These are phyloP conservation scores for Amylostereum chailletii DNA, from an alignment of 1,284 basidiomycete genomes.

Conservation along the genomic window DNA sequence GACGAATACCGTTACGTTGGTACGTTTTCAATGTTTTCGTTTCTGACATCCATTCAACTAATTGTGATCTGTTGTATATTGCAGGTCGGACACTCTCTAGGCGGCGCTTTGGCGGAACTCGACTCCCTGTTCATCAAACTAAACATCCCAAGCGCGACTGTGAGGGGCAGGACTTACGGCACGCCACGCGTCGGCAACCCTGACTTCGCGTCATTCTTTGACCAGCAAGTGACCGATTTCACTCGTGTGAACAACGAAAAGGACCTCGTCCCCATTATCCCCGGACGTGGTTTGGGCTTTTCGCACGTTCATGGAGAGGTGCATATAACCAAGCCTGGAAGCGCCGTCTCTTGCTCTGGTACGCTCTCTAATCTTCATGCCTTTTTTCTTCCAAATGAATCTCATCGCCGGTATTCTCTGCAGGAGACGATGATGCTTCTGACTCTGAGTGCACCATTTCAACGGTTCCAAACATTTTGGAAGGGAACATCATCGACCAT, in stretches of 20 bases:
- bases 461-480: constrained; percentile 15
- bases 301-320: constrained; percentile 32
- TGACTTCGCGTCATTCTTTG: constrained; percentile 29
- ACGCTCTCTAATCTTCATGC: not conserved
- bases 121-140: constrained; percentile 41
- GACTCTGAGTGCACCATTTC: constrained; percentile 15
- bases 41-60: too few relatives aligned
- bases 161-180: constrained; percentile 41
- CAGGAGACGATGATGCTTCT: constrained; percentile 15
- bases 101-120: constrained; percentile 26
- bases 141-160: constrained; percentile 32
- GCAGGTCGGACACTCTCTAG: not conserved
- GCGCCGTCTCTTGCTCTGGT: constrained; percentile 24
- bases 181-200: constrained; percentile 39
- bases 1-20: not conserved
- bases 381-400: not conserved
- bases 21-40: not conserved
- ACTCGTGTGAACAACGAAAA: constrained; percentile 36
- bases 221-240: constrained; percentile 33
- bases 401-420: not conserved
- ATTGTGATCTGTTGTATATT: not conserved
- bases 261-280: constrained; percentile 40
- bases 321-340: constrained; percentile 23
- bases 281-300: constrained; percentile 33
- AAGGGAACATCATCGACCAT: constrained; percentile 15